Evolutionary conservation across 202 grass and related monocot genomes (phyloP).

Genomic region (Carex arenaria): DNA sequence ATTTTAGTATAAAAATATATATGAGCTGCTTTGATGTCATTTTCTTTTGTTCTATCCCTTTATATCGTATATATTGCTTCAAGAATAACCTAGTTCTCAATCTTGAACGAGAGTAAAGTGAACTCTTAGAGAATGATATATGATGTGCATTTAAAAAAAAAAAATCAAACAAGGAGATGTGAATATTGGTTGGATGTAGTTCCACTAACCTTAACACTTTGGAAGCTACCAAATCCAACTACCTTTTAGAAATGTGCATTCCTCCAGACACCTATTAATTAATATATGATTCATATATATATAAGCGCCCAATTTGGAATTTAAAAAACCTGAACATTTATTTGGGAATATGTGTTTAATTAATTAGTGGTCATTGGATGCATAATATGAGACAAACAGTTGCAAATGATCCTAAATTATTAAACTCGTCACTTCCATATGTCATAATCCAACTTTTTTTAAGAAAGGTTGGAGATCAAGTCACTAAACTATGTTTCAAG

Average conservation of each 20-base stretch:
- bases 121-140: background rate
- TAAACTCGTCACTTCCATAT: background rate
- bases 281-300: background rate
- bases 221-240: constrained; percentile 19
- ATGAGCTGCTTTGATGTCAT: constrained; percentile 9
- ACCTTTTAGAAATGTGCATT: constrained; percentile 1
- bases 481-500: too few species aligned
- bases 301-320: background rate
- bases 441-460: too few species aligned
- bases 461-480: too few species aligned
- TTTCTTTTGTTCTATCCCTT: constrained; percentile 11
- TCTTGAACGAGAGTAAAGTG: constrained; percentile 16
- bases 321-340: background rate
- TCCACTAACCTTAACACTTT: constrained; percentile 12
- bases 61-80: background rate
- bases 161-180: background rate
- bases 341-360: background rate
- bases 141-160: constrained; percentile 4
- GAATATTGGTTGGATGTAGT: constrained; percentile 22
- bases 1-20: background rate
- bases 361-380: background rate
- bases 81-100: constrained; percentile 17
- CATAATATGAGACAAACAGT: background rate
- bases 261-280: background rate
- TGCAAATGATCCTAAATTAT: background rate